These are phyloP conservation scores for Ceraceosorus guamensis DNA, from an alignment of 1,284 basidiomycete species.

Conservation along the genomic window DNA sequence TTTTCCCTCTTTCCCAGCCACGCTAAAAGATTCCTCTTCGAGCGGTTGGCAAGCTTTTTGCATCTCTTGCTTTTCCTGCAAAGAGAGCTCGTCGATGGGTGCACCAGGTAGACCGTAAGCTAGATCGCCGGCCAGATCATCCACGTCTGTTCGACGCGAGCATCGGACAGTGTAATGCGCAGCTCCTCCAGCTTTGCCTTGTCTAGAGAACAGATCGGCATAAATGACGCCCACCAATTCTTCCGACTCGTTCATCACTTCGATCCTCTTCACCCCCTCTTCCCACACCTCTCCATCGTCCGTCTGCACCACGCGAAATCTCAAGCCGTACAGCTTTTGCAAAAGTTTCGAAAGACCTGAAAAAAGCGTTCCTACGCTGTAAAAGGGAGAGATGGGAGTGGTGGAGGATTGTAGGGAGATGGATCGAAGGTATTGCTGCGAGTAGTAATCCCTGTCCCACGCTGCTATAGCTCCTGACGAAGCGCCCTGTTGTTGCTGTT, in stretches of 20 bases:
- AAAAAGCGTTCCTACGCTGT: slow-evolving; percentile 43
- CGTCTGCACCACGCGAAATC: slow-evolving; percentile 30
- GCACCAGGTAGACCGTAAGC: slow-evolving; percentile 36
- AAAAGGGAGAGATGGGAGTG: slow-evolving; percentile 33
- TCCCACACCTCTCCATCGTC: slow-evolving; percentile 80
- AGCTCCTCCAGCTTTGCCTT: slow-evolving; percentile 80
- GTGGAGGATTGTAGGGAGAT: not conserved
- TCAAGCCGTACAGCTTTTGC: slow-evolving; percentile 39
- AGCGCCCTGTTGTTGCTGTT: slow-evolving; percentile 14
- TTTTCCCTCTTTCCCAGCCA: slow-evolving; percentile 8
- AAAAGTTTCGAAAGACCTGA: slow-evolving; percentile 41
- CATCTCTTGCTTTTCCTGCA: not conserved
- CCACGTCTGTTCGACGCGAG: slow-evolving; percentile 81
- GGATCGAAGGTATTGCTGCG: slow-evolving; percentile 28
- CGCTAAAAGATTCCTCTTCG: not conserved
- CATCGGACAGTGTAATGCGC: slow-evolving; percentile 97
- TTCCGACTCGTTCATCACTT: slow-evolving; percentile 75
- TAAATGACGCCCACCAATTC: slow-evolving; percentile 81
- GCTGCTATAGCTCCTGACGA: slow-evolving; percentile 4
- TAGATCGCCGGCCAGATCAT: slow-evolving; percentile 68
- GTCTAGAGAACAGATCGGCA: slow-evolving; percentile 77
- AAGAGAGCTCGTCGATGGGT: slow-evolving; percentile 45
- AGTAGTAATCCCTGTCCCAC: slow-evolving; percentile 46
- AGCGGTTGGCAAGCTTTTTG: not conserved
- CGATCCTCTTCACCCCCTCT: slow-evolving; percentile 75